Evolutionary conservation across 768 basidiomycete genomes (phyloP).

Genomic region (Leccinum subtestaceum): DNA sequence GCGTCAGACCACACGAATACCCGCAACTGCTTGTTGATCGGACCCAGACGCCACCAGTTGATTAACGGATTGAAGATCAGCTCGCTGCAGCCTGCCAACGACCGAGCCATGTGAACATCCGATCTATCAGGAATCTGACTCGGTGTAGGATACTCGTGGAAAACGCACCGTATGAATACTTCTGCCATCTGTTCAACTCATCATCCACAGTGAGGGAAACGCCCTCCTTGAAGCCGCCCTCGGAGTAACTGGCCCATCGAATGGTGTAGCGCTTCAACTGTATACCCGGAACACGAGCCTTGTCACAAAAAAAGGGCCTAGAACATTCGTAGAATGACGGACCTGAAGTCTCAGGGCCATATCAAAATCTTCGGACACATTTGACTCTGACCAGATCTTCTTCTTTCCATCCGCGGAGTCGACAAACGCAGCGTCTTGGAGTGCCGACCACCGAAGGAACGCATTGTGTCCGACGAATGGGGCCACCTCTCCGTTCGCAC

Average conservation of each 20-base stretch:
- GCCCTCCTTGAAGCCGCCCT: conserved; percentile 89
- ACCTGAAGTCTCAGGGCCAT: conserved; percentile 58
- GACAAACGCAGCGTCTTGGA: conserved; percentile 80
- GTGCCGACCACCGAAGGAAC: conserved; percentile 85
- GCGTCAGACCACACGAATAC: conserved; percentile 76
- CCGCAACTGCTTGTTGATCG: conserved; percentile 79
- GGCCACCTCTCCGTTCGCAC: conserved; percentile 71
- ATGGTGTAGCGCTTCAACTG: conserved; percentile 25
- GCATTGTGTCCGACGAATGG: conserved; percentile 89
- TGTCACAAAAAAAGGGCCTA: not conserved
- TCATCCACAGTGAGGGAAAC: conserved; percentile 91
- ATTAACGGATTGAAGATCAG: conserved; percentile 84
- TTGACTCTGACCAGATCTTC: conserved; percentile 70
- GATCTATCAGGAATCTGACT: conserved; percentile 33
- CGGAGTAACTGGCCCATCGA: conserved; percentile 80
- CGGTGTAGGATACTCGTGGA: conserved; percentile 16
- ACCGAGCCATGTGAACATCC: conserved; percentile 27
- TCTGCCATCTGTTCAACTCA: conserved; percentile 94
- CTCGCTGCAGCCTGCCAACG: conserved; percentile 34
- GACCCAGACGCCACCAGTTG: conserved; percentile 74
- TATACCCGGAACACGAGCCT: not conserved
- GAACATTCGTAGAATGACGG: not conserved
- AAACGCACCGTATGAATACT: conserved; percentile 66
- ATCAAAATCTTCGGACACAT: conserved; percentile 71
- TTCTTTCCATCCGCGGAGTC: conserved; percentile 53